Base-by-base conservation (phyloP, 306 rosid species). In the Trifolium subterraneum region DNA sequence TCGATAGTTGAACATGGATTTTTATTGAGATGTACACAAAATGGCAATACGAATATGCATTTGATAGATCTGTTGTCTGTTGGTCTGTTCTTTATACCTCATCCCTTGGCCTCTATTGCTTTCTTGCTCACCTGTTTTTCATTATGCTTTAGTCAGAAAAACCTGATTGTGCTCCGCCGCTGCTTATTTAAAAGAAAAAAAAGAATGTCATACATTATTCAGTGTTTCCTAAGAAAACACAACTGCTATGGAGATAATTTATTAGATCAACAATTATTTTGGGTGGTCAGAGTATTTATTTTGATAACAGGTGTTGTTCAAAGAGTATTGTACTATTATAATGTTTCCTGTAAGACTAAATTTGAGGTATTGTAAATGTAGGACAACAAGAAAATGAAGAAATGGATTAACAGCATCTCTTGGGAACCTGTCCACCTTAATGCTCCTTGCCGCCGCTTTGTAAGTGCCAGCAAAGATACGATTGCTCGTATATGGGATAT, bases 351-450 rank as follows among this genome's bases (percentile, higher is more conserved):
- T 74, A 50, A 38, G n/a, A 36, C 38, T n/a, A 71, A 41, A 19
- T 58, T 61, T 50, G 39, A 56, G n/a, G 47, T 68, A 65, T 59
- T 13, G 56, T 47, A 22, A 81, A 68, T 59, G 42, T 74, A 93
- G 96, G 97, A 96, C 76, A 93, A n/a, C n/a, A n/a, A n/a, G n/a
- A n/a, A n/a, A n/a, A n/a, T 89, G 85, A 91, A 93, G 78, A 89
- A 91, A 83, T 93, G 93, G 91, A 93, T 93, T 66, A 89, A 90
- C 42, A 97, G 98, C 35, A 81, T 93, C 78, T 84, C 96, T 11
- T 93, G 98, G 98, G 98, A 93, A 80, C 98, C 97, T 4, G 77
- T 83, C 81, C 98, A 93, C 85, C 81, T 93, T 23, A 87, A 44
- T 82, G 82, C 92, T 84, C 97, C 96, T 42, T 86, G 97, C 56